Evolutionary conservation across 176 grass and related monocot species (phyloP).

Genomic region (Oryza brachyantha): DNA sequence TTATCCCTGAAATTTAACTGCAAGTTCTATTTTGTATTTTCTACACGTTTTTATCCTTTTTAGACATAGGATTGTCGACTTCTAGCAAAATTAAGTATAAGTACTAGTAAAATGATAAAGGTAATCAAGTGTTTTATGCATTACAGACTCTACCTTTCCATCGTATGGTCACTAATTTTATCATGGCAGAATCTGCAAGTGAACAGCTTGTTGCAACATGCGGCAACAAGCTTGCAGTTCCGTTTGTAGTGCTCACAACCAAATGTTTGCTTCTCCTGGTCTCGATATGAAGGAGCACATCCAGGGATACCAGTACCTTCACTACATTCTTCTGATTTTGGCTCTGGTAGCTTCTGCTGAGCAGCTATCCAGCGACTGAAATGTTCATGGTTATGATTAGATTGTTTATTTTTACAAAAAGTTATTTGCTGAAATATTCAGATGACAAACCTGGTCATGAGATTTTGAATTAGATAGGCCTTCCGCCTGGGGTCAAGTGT

Average conservation of each 20-base stretch:
- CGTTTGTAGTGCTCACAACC: slow-evolving; percentile 99
- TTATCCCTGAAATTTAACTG: neutral
- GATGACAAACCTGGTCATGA: slow-evolving; percentile 87
- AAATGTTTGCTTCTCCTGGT: slow-evolving; percentile 69
- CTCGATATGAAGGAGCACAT: slow-evolving; percentile 76
- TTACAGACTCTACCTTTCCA: slow-evolving; percentile 82
- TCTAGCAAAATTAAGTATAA: slow-evolving; percentile 5
- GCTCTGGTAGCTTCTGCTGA: slow-evolving; percentile 92
- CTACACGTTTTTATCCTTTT: neutral
- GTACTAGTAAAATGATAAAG: slow-evolving; percentile 18
- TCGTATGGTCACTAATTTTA: slow-evolving; percentile 95
- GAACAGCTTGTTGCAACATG: slow-evolving; percentile 93
- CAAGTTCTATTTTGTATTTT: slow-evolving; percentile 20
- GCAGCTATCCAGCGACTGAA: slow-evolving; percentile 97
- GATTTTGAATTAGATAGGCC: slow-evolving; percentile 98
- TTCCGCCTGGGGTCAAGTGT: slow-evolving; percentile 97
- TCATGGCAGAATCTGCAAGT: slow-evolving; percentile 99
- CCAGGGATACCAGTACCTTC: slow-evolving; percentile 58
- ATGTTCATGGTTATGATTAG: slow-evolving; percentile 23
- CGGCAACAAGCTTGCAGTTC: slow-evolving; percentile 93
- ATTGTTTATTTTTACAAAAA: neutral
- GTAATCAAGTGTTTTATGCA: neutral
- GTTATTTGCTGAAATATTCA: slow-evolving; percentile 26
- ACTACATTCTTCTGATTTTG: slow-evolving; percentile 44
- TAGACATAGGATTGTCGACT: neutral